These are phyloP conservation scores for Solanum sparsipilum DNA, from an alignment of 257 asterid genomes.

Conservation along the genomic window DNA sequence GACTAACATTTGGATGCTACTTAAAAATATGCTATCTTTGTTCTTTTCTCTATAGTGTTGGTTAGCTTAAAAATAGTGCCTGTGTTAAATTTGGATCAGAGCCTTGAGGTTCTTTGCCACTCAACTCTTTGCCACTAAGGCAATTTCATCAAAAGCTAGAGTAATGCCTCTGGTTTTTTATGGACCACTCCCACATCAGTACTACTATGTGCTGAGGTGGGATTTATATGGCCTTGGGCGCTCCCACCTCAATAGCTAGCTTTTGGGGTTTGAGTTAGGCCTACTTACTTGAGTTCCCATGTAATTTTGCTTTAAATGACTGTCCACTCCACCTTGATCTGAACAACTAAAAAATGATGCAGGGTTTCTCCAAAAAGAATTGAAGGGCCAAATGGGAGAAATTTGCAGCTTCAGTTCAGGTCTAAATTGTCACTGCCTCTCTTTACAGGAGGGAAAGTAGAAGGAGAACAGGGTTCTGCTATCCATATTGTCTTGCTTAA, in stretches of 20 bases:
- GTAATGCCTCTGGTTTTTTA: neutral
- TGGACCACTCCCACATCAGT: neutral
- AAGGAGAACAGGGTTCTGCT: conserved; percentile 13
- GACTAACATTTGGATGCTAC: neutral
- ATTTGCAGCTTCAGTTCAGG: conserved; percentile 19
- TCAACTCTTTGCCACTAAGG: neutral
- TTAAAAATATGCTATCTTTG: neutral
- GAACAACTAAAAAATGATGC: neutral
- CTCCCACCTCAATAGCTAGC: neutral
- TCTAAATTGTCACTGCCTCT: conserved; percentile 19
- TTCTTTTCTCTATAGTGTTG: neutral
- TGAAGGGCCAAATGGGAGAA: conserved; percentile 16
- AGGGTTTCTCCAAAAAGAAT: conserved; percentile 17
- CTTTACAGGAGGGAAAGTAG: conserved; percentile 26
- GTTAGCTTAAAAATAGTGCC: neutral
- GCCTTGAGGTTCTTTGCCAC: neutral
- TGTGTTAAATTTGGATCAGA: neutral
- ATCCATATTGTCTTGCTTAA: conserved; percentile 20
- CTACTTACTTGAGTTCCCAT: neutral
- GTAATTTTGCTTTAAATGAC: neutral
- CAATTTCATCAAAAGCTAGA: neutral
- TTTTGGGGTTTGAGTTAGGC: neutral
- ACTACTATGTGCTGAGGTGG: neutral
- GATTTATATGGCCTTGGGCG: neutral
- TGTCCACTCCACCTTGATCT: neutral